Evolutionary conservation across 225 moss, liverwort and hornwort genomes (phyloP), one percentile per base, ranked within the genome.

Genomic region (Anthoceros angustus): DNA sequence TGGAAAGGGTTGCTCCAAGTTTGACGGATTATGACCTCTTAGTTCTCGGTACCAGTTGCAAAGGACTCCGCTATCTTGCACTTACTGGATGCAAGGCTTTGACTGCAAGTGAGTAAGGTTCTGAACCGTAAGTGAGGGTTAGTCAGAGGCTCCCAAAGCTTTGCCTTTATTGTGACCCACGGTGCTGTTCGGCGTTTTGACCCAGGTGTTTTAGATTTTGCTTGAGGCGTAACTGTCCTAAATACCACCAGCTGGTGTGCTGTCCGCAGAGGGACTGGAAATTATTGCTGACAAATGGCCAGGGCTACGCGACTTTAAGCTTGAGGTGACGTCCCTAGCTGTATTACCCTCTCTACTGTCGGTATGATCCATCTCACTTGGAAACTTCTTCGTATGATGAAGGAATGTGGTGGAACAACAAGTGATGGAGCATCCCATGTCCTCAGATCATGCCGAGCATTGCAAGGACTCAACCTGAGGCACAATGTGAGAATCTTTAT

Each of bases 1-100:
- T 91, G 61, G 87, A 86, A 67, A 82, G 87, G 70, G 87, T 83
- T 61, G 71, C 73, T 43, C 73, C 82, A 18, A 76, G 74, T 75
- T 72, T 91, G 70, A 60, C 67, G 68, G 87, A 87, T 69, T 69
- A 74, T 42, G 87, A 86, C 61, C 64, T 91, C n/a, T 66, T 41
- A 39, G 23, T 73, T 40, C 64, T 87, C 32, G 74, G 82, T 72
- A 72, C 74, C 67, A 75, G 41, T 42, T 76, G 73, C 61, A 66
- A 64, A 40, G 66, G 70, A 38, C 67, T 91, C 24, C 71, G 77
- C 43, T 68, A 69, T 69, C 69, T 91, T 42, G 81, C 85, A 62
- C 81, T 91, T 61, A 72, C 79, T 63, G 85, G 85, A 18, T 91
- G 86, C 66, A 77, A 75, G 64, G 50, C 50, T 8, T 67, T 87